A percentile compares a stretch with the other conserved stretches of the same genome.
Evolutionary conservation across 2,329 filamentous ascomycete species (phyloP).

Genomic region (Aspergillus sp.): DNA sequence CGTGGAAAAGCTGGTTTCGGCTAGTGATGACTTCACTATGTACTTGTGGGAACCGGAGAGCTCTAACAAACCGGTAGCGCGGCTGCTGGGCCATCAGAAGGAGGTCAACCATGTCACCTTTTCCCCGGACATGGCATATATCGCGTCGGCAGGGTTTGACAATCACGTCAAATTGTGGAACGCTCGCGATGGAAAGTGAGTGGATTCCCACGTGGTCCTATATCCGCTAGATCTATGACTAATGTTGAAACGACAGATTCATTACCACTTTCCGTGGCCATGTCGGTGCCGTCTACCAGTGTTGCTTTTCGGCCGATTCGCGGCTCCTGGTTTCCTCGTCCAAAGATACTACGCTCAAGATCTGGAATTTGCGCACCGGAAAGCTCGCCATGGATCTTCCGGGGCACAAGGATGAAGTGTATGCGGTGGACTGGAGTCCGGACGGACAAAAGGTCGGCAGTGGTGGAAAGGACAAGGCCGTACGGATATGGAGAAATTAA

Average conservation of each 20-base stretch:
- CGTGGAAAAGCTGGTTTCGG: conserved; percentile 82
- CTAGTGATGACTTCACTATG: conserved; percentile 94
- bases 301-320: conserved; percentile 88
- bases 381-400: conserved; percentile 82
- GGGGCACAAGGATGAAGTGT: conserved; percentile 89
- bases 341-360: conserved; percentile 91
- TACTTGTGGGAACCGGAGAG: conserved; percentile 86
- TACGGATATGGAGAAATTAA: conserved; percentile 65
- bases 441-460: conserved; percentile 87
- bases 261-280: conserved; percentile 85
- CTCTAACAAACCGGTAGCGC: conserved; percentile 79
- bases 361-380: conserved; percentile 85
- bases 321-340: conserved; percentile 82
- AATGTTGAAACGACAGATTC: conserved; percentile 56
- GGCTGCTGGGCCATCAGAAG: conserved; percentile 92
- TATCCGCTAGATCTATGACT: neutral
- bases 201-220: conserved; percentile 14
- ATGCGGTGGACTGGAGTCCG: conserved; percentile 90
- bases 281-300: conserved; percentile 88
- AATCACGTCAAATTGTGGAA: conserved; percentile 95
- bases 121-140: conserved; percentile 81
- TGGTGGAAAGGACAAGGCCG: conserved; percentile 85
- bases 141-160: conserved; percentile 88
- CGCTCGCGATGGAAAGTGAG: conserved; percentile 63
- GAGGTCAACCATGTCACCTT: conserved; percentile 95